These are phyloP conservation scores for Nannizziopsis barbatae DNA, from an alignment of 2,329 filamentous ascomycete species.

Conservation along the genomic window DNA sequence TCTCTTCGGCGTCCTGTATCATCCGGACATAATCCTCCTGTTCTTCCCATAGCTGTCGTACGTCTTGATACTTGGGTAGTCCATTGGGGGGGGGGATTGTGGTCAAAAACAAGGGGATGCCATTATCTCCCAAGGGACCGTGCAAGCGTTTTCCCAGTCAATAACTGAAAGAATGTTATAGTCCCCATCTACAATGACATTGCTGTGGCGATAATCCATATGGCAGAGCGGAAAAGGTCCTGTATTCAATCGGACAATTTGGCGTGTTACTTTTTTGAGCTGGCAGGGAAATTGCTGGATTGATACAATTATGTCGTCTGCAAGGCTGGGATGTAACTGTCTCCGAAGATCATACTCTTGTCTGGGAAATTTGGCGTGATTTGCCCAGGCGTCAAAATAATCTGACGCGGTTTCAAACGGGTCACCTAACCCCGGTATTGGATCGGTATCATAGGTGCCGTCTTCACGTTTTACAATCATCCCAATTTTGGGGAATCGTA, in stretches of 20 bases:
- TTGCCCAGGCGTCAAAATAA: slow-evolving; percentile 13
- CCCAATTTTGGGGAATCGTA: slow-evolving; percentile 17
- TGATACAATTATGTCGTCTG: too few relatives aligned
- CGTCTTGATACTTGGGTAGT: neutral
- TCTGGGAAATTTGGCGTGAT: too few relatives aligned
- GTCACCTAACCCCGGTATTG: slow-evolving; percentile 15
- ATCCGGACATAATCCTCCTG: too few relatives aligned
- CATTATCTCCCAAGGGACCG: slow-evolving; percentile 20
- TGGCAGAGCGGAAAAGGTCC: slow-evolving; percentile 27
- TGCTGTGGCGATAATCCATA: slow-evolving; percentile 24
- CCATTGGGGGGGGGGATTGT: neutral
- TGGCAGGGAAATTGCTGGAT: neutral
- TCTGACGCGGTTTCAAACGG: slow-evolving; percentile 17
- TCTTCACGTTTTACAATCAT: slow-evolving; percentile 10
- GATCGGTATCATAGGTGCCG: slow-evolving; percentile 15
- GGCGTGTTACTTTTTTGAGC: neutral
- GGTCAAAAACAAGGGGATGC: slow-evolving; percentile 18
- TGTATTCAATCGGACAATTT: slow-evolving; percentile 8
- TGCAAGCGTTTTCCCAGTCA: slow-evolving; percentile 26
- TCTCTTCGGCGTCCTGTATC: too few relatives aligned
- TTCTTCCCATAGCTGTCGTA: neutral
- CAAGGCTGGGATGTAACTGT: too few relatives aligned
- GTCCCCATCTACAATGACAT: slow-evolving; percentile 23
- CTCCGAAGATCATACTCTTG: too few relatives aligned
- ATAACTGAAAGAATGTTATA: slow-evolving; percentile 23